phyloP scores from a whole-genome alignment of 2,329 filamentous ascomycete species.

The Madurella fahalii region DNA sequence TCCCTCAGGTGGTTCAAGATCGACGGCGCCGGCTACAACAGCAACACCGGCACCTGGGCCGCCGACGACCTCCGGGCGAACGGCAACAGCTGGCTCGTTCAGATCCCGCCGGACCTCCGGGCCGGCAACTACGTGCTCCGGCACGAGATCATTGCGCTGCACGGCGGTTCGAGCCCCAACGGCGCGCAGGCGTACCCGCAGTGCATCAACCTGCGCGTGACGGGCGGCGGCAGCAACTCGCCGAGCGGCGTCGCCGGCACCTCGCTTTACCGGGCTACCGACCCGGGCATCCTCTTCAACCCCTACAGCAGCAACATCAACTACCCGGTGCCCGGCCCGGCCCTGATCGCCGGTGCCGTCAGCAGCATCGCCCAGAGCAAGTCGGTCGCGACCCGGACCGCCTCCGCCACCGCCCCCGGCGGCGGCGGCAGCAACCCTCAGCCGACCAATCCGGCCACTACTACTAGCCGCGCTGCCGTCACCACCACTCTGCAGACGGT shows the following conservation, averaged over 20 bases:
- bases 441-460: slow-evolving; percentile 4
- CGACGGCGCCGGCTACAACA: slow-evolving; percentile 49
- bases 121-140: slow-evolving; percentile 43
- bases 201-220: slow-evolving; percentile 44
- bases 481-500: slow-evolving; percentile 12
- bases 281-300: slow-evolving; percentile 28
- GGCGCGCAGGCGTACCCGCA: slow-evolving; percentile 48
- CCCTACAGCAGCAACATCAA: slow-evolving; percentile 18
- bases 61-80: slow-evolving; percentile 44
- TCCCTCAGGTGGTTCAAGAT: slow-evolving; percentile 62
- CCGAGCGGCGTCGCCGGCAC: slow-evolving; percentile 27
- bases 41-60: slow-evolving; percentile 47
- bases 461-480: slow-evolving; percentile 3
- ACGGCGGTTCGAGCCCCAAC: slow-evolving; percentile 36
- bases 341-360: slow-evolving; percentile 23
- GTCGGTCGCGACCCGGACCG: slow-evolving; percentile 19
- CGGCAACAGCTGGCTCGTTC: slow-evolving; percentile 41
- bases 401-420: slow-evolving; percentile 19
- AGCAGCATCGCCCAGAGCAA: slow-evolving; percentile 21
- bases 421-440: slow-evolving; percentile 7
- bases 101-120: slow-evolving; percentile 36
- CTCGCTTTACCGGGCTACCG: slow-evolving; percentile 23
- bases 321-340: slow-evolving; percentile 29
- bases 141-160: slow-evolving; percentile 47
- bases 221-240: slow-evolving; percentile 32